Base-by-base conservation (phyloP, 306 rosid species). In the Luffa acutangula region DNA sequence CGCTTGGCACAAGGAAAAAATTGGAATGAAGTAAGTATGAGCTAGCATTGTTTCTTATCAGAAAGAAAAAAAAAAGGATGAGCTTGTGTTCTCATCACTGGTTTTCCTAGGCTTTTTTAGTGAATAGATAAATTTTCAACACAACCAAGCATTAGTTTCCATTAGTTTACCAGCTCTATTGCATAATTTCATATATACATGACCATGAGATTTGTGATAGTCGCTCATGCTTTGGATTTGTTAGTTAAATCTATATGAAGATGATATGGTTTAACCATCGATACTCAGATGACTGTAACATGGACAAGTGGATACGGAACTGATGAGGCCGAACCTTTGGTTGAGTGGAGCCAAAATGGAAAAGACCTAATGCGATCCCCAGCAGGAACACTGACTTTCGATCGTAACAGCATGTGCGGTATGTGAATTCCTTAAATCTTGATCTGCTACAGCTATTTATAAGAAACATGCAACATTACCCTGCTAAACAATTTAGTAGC, bases 221-320 rank as follows among this genome's bases (percentile, higher is more conserved):
- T 14, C 3, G 43, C 37, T 78, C 80, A 25, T 80, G 41, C 69
- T 80, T 66, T 10, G 21, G 17, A 13, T 66, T 18, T 57, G 25
- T 34, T 14, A 3, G 75, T 42, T 42, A n/a, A 49, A 56, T 25
- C 49, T 51, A 64, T 18, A 42, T 77, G 80, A 63, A 75, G 45
- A 52, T 81, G 57, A 76, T 67, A n/a, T 33, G 36, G 3, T 39
- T 81, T 73, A 57, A 25, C 53, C 79, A 33, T 69, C 77, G 75
- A 42, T 66, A 36, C 59, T 11, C 86, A 92, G 98, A 92, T 92
- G 88, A 89, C 97, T 25, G 93, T 92, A 76, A 95, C 97, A 76
- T 95, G 98, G 98, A 95, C 98, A 53, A 94, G 98, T 10, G 98
- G 98, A 87, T 94, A 89, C 87, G 91, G 85, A 43, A 86, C 92